These are phyloP conservation scores for Aquilaria yunnanensis DNA, from an alignment of 345 rosid genomes.

Conservation along the genomic window DNA sequence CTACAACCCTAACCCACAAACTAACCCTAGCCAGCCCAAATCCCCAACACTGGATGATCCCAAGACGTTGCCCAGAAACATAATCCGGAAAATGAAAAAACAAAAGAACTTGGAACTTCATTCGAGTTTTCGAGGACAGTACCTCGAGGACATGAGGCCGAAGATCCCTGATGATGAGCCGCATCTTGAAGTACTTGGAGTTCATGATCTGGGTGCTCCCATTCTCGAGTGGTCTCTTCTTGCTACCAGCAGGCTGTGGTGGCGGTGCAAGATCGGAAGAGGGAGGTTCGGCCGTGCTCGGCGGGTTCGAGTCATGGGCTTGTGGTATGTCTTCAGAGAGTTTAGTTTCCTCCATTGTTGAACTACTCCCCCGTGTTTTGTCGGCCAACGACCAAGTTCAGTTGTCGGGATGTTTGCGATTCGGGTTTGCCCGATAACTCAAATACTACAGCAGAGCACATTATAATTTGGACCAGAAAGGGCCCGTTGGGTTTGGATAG, in stretches of 20 bases:
- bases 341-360: slow-evolving; percentile 32
- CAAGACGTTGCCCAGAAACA: slow-evolving; percentile 6
- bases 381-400: background rate
- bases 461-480: background rate
- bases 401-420: no score
- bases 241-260: slow-evolving; percentile 22
- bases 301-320: slow-evolving; percentile 10
- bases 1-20: no score
- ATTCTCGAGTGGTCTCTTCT: slow-evolving; percentile 51
- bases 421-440: no score
- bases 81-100: slow-evolving; percentile 1
- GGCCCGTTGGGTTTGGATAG: slow-evolving; percentile 1
- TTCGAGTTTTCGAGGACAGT: background rate
- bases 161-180: slow-evolving; percentile 44
- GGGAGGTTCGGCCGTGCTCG: slow-evolving; percentile 3
- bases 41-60: background rate
- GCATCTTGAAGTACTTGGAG: slow-evolving; percentile 56
- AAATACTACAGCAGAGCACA: no score
- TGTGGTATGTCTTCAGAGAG: slow-evolving; percentile 14
- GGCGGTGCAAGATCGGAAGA: slow-evolving; percentile 1
- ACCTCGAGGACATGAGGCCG: slow-evolving; percentile 67
- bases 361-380: background rate
- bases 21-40: background rate
- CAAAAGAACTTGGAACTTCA: background rate
- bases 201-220: slow-evolving; percentile 29